Evolutionary conservation across 2,329 filamentous ascomycete genomes (phyloP).

Genomic region (Penicillium sp.): DNA sequence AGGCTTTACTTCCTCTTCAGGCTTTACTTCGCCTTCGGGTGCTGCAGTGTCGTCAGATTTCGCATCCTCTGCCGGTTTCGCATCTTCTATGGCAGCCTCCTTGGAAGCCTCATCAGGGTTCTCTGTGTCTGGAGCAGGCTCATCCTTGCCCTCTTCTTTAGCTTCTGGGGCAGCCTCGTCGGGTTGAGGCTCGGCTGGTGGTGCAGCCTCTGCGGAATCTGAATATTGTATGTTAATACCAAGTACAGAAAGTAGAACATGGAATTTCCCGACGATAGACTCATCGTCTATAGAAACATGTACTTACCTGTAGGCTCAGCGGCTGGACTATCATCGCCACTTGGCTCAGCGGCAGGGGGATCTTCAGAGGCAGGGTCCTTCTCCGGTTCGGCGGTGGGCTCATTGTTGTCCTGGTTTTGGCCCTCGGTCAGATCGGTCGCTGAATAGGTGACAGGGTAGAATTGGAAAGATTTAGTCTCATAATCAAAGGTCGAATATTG

Average conservation of each 20-base stretch:
- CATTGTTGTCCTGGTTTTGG: conserved; percentile 39
- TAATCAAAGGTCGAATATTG: conserved; percentile 47
- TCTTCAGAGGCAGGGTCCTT: conserved; percentile 27
- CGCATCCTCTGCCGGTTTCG: conserved; percentile 6
- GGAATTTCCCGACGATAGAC: background rate
- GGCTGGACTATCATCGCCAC: conserved; percentile 25
- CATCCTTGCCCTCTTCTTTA: conserved; percentile 23
- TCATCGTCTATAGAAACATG: background rate
- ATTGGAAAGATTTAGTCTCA: conserved; percentile 37
- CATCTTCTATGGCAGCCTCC: conserved; percentile 18
- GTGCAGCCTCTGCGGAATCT: conserved; percentile 29
- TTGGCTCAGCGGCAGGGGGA: conserved; percentile 21
- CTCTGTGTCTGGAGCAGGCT: conserved; percentile 18
- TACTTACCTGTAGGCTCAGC: conserved; percentile 34
- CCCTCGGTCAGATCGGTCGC: conserved; percentile 35
- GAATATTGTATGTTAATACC: conserved; percentile 12
- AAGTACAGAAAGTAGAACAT: background rate
- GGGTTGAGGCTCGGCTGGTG: conserved; percentile 21
- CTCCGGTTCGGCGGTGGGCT: conserved; percentile 30
- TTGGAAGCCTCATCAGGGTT: conserved; percentile 11
- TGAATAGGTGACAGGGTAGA: conserved; percentile 35
- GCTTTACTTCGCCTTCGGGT: conserved; percentile 12
- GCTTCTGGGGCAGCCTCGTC: conserved; percentile 24
- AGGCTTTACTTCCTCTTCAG: conserved; percentile 13
- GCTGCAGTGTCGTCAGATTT: conserved; percentile 10